Conservation (phyloP, 2,329 filamentous ascomycete species). For the Thermomyces lanuginosus region DNA sequence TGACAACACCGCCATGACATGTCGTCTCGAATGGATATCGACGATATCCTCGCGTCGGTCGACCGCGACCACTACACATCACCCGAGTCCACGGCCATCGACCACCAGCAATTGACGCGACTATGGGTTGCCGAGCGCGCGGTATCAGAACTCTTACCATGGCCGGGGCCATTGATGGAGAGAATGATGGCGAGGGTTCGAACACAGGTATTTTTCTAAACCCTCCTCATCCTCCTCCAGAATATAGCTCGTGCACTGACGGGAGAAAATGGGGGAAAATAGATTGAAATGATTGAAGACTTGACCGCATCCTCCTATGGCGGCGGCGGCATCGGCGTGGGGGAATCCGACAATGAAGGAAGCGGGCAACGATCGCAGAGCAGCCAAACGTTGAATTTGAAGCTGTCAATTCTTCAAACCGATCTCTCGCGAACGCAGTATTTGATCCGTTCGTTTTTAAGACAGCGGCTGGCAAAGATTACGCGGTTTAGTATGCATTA, state of each 20-base stretch:
- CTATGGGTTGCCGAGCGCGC: conserved; percentile 87
- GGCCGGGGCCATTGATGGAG: conserved; percentile 59
- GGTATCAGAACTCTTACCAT: conserved; percentile 75
- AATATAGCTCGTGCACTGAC: too few relatives aligned
- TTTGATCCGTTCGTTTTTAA: conserved; percentile 64
- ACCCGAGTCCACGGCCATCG: conserved; percentile 32
- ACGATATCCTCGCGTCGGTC: conserved; percentile 62
- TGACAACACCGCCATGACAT: not conserved
- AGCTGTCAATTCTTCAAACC: conserved; percentile 86
- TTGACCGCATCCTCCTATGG: conserved; percentile 26
- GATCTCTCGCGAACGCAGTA: conserved; percentile 92
- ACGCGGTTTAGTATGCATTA: conserved; percentile 36
- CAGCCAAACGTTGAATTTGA: conserved; percentile 83
- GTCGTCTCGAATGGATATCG: conserved; percentile 50
- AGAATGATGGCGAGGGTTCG: conserved; percentile 60
- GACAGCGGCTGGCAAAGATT: conserved; percentile 69
- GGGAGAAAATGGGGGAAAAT: not conserved
- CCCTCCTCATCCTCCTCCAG: not conserved
- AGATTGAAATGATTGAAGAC: conserved; percentile 54
- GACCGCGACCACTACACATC: conserved; percentile 39
- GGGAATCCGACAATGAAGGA: conserved; percentile 26
- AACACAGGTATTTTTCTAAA: conserved; percentile 32
- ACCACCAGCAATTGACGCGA: conserved; percentile 77
- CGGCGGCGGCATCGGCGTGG: conserved; percentile 17
- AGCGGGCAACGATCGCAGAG: conserved; percentile 48